Conservation (phyloP, 2,329 filamentous ascomycete species). For the Fusarium papillatum region DNA sequence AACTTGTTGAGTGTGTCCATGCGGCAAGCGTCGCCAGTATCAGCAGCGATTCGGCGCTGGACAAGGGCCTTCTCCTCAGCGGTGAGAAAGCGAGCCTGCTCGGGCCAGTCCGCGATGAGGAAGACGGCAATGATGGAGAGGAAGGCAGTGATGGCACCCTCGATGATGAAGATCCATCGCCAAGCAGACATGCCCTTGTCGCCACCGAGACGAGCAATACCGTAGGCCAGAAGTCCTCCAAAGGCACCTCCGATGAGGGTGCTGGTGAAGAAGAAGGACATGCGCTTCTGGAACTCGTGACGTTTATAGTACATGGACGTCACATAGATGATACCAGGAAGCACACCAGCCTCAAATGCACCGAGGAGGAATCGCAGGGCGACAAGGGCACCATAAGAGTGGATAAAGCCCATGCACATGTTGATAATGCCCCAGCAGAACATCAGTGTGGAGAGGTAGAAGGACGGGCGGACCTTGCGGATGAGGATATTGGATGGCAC, state of each 20-base stretch:
- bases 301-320: conserved; percentile 64
- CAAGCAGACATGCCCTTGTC: conserved; percentile 57
- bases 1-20: conserved; percentile 68
- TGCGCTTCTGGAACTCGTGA: conserved; percentile 62
- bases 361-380: conserved; percentile 55
- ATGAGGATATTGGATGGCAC: conserved; percentile 61
- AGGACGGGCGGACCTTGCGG: conserved; percentile 55
- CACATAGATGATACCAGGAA: conserved; percentile 56
- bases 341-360: conserved; percentile 54
- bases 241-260: conserved; percentile 58
- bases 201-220: conserved; percentile 60
- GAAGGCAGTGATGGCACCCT: conserved; percentile 43
- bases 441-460: conserved; percentile 54
- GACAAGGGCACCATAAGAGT: conserved; percentile 49
- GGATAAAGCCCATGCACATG: conserved; percentile 54
- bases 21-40: conserved; percentile 55
- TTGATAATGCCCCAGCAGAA: conserved; percentile 56
- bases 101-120: conserved; percentile 43
- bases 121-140: conserved; percentile 40
- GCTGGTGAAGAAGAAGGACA: conserved; percentile 58
- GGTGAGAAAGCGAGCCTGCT: conserved; percentile 57
- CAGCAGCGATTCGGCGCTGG: conserved; percentile 55
- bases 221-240: conserved; percentile 62
- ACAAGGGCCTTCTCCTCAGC: conserved; percentile 59
- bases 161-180: conserved; percentile 58